phyloP scores from a whole-genome alignment of 192 early-diverging fungal genomes.

The Mortierella alpina region DNA sequence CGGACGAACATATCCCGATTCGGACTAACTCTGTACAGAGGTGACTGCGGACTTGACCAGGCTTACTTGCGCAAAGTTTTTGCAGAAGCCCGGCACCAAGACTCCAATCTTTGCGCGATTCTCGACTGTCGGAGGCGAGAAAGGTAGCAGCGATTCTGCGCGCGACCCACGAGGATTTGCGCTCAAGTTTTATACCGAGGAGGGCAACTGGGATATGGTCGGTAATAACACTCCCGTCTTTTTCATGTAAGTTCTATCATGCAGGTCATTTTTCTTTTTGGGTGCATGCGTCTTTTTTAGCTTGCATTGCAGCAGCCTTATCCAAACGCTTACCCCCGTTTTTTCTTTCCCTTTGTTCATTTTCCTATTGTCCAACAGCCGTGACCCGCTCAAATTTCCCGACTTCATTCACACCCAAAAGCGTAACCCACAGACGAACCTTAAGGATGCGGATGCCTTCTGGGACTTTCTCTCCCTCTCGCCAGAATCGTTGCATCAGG shows the following conservation, averaged over 20 bases:
- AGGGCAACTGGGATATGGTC: constrained; percentile 90
- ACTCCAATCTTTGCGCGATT: constrained; percentile 86
- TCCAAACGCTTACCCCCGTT: background rate
- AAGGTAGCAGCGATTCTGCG: constrained; percentile 78
- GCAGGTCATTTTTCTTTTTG: background rate
- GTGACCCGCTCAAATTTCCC: constrained; percentile 84
- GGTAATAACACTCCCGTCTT: constrained; percentile 89
- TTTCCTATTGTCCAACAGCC: constrained; percentile 24
- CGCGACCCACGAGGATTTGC: constrained; percentile 87
- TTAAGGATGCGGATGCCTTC: constrained; percentile 73
- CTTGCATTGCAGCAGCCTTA: background rate
- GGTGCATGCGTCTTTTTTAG: background rate
- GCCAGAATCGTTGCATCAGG: constrained; percentile 84
- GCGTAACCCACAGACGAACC: constrained; percentile 82
- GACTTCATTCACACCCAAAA: constrained; percentile 89
- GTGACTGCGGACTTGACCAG: constrained; percentile 76
- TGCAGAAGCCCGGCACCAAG: constrained; percentile 76
- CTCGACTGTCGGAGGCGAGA: constrained; percentile 83
- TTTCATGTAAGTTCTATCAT: constrained; percentile 64
- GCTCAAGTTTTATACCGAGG: constrained; percentile 89
- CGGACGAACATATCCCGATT: too few relatives aligned
- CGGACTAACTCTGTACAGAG: constrained; percentile 53
- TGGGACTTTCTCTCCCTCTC: constrained; percentile 86
- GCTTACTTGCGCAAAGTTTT: constrained; percentile 79
- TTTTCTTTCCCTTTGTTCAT: background rate